Base-by-base conservation (phyloP, 106 monocot genomes). In the Gastrodia elata region DNA sequence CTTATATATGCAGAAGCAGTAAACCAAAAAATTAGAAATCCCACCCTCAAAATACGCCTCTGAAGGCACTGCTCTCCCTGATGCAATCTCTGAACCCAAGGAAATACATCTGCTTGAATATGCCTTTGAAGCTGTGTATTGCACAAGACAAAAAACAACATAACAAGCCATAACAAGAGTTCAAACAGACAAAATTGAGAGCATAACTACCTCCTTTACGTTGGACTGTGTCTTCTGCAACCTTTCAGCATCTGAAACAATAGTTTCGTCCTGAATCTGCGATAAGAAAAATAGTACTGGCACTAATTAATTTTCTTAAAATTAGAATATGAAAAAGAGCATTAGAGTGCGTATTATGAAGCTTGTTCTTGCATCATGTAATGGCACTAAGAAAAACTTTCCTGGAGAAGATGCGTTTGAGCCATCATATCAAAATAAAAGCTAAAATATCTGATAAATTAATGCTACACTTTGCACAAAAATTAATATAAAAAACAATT, bases 221-320 rank as follows among this genome's bases (percentile, higher is more conserved):
- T 98, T 91, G 13, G 80, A 25, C 75, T 93, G 97, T 39, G 90
- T 85, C 87, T 76, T 86, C 38, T n/a, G 49, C 64, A 98, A 71
- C 72, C 93, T 88, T 25, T 93, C 93, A 74, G 93, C 75, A 79
- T 98, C 97, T 48, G 97, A 98, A 49, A 68, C 77, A 73, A 98
- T 74, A 30, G 88, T 91, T 80, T 93, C 97, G 87, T 98, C 97
- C 82, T 98, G 93, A 78, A 98, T 88, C 97, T 94, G 84, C 71
- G 80, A 40, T 8, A 58, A 32, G 2, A 78, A 4, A 41, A 30
- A 28, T 39, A 58, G 7, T 16, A 71, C n/a, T 48, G 43, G 16
- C 59, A 65, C 70, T 30, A 0, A 61, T 61, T 13, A 32, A 15
- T 3, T 15, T 22, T 61, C 32, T 61, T 4, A 25, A 24, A 0